Evolutionary conservation across 163 green algal genomes (phyloP).

Genomic region (Scenedesmus sp.): DNA sequence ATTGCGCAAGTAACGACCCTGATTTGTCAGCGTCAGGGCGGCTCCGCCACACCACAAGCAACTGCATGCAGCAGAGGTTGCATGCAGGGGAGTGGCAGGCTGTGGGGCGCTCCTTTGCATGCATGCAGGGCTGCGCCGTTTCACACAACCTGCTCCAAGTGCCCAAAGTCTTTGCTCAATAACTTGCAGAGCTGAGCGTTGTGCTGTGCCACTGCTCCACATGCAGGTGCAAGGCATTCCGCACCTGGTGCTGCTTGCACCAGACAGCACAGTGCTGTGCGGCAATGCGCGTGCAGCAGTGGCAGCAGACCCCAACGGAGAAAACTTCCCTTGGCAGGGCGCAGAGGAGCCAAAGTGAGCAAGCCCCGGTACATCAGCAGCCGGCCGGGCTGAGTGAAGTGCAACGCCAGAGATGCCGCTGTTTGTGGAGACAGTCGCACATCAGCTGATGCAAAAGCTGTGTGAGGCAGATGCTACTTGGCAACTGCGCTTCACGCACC

Average conservation of each 20-base stretch:
- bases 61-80: too few species aligned
- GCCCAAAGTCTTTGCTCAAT: not conserved
- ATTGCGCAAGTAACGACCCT: too few species aligned
- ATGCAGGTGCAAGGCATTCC: slow-evolving; percentile 66
- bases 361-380: not conserved
- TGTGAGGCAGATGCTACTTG: too few species aligned
- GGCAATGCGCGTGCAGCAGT: slow-evolving; percentile 57
- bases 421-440: too few species aligned
- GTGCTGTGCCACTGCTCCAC: not conserved
- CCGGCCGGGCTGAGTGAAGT: not conserved
- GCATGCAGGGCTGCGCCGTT: too few species aligned
- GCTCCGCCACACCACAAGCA: too few species aligned
- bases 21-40: too few species aligned
- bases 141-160: not conserved
- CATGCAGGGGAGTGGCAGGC: too few species aligned
- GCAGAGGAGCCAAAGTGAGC: slow-evolving; percentile 39
- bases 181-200: not conserved
- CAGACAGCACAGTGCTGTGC: slow-evolving; percentile 55
- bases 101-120: too few species aligned
- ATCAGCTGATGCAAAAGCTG: too few species aligned
- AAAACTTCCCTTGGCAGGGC: slow-evolving; percentile 60
- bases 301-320: slow-evolving; percentile 48
- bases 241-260: slow-evolving; percentile 62
- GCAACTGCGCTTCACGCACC: too few species aligned
- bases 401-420: not conserved